Evolutionary conservation across 352 stramenopile species (phyloP).

Genomic region (Phytophthora agathidicida): DNA sequence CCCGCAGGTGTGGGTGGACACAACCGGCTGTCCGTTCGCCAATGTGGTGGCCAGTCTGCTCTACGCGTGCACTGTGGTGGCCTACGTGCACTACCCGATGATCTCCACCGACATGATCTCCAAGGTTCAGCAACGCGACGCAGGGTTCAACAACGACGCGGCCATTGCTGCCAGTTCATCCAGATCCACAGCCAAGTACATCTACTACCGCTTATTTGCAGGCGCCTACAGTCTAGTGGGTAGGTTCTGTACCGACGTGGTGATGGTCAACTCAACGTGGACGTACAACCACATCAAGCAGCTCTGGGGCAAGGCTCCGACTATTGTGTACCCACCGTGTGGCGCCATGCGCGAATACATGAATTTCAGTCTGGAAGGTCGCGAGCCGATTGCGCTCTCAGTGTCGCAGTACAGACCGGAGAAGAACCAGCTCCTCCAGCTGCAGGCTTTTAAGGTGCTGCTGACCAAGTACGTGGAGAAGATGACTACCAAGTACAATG

Average conservation of each 20-base stretch:
- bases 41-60: conserved; percentile 93
- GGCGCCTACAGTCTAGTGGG: conserved; percentile 91
- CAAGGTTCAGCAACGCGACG: conserved; percentile 89
- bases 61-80: conserved; percentile 84
- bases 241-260: conserved; percentile 82
- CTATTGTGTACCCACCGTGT: conserved; percentile 96
- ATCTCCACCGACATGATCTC: conserved; percentile 99
- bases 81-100: conserved; percentile 99
- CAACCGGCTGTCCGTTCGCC: conserved; percentile 97
- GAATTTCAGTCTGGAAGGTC: conserved; percentile 53
- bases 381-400: conserved; percentile 90
- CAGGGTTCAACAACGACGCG: conserved; percentile 95
- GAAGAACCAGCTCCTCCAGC: conserved; percentile 98
- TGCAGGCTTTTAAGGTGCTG: conserved; percentile 87
- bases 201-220: conserved; percentile 97
- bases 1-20: conserved; percentile 96
- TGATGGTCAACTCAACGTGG: conserved; percentile 99
- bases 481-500: conserved; percentile 46
- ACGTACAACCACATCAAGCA: conserved; percentile 95
- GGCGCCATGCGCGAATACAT: conserved; percentile 88
- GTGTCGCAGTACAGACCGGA: conserved; percentile 99
- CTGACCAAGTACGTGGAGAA: conserved; percentile 49
- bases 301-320: conserved; percentile 88
- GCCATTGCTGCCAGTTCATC: conserved; percentile 79
- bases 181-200: conserved; percentile 92